Percentiles rank a stretch among this genome's conserved stretches.
phyloP scores from a whole-genome alignment of 2,329 filamentous ascomycete genomes.

The Cercospora janseana region DNA sequence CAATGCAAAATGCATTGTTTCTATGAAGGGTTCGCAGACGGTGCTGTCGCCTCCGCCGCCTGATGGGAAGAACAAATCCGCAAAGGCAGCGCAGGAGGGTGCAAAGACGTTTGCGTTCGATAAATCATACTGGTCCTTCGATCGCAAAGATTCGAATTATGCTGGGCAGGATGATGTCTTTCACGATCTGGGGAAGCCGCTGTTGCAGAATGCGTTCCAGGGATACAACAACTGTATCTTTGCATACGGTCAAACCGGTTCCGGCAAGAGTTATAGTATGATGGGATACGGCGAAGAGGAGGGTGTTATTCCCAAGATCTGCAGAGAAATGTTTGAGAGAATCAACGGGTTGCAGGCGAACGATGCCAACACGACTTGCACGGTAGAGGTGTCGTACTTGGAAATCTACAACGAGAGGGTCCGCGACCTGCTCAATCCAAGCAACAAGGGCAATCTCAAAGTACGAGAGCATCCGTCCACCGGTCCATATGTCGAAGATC shows the following conservation, averaged over 20 bases:
- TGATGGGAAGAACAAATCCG: slow-evolving; percentile 62
- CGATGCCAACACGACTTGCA: slow-evolving; percentile 78
- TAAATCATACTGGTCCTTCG: slow-evolving; percentile 97
- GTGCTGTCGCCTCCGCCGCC: slow-evolving; percentile 70
- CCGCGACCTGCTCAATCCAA: slow-evolving; percentile 88
- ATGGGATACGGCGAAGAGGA: slow-evolving; percentile 98
- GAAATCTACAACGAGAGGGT: slow-evolving; percentile 99
- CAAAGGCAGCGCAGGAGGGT: slow-evolving; percentile 62
- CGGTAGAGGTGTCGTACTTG: slow-evolving; percentile 95
- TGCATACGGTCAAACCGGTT: slow-evolving; percentile 96
- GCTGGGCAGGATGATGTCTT: slow-evolving; percentile 89
- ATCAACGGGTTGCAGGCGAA: slow-evolving; percentile 67
- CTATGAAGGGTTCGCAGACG: slow-evolving; percentile 93
- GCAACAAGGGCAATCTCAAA: slow-evolving; percentile 93
- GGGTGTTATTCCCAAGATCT: slow-evolving; percentile 95
- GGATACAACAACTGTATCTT: slow-evolving; percentile 99
- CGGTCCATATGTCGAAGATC: slow-evolving; percentile 95
- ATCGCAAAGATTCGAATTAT: slow-evolving; percentile 75
- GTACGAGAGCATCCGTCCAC: slow-evolving; percentile 97
- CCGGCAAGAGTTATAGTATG: slow-evolving; percentile 99
- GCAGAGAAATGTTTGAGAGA: slow-evolving; percentile 92
- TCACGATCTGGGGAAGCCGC: slow-evolving; percentile 78
- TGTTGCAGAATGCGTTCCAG: slow-evolving; percentile 96
- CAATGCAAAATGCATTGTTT: slow-evolving; percentile 91
- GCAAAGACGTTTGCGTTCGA: slow-evolving; percentile 93